Evolutionary conservation across 2,329 filamentous ascomycete species (phyloP).

Genomic region (Sporothrix luriei): DNA sequence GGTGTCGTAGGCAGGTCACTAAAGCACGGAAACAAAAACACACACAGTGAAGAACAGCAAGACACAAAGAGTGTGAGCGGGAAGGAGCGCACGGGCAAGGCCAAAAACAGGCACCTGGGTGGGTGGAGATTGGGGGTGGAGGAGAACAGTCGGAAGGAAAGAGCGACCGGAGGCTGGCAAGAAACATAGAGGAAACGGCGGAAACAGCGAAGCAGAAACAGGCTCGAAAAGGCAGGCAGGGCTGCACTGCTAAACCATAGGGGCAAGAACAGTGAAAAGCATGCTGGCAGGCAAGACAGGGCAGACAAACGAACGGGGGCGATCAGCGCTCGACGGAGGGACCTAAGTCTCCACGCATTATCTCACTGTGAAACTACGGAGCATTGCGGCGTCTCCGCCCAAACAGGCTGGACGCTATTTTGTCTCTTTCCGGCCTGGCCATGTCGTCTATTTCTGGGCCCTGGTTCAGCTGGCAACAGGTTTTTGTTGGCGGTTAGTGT

Average conservation of each 20-base stretch:
- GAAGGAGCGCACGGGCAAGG: conserved; percentile 22
- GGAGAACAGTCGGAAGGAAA: not conserved
- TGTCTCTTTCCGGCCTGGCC: not conserved
- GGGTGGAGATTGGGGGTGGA: conserved; percentile 17
- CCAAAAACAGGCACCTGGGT: conserved; percentile 18
- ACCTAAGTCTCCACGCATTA: not conserved
- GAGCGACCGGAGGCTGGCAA: conserved; percentile 2
- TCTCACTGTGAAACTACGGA: conserved; percentile 13
- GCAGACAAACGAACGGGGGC: not conserved
- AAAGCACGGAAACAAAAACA: not conserved
- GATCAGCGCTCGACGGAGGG: conserved; percentile 13
- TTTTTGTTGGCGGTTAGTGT: conserved; percentile 32
- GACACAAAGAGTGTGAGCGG: conserved; percentile 21
- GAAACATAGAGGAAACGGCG: conserved; percentile 21
- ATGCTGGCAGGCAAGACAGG: conserved; percentile 17
- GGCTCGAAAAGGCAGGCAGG: not conserved
- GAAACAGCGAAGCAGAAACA: conserved; percentile 12
- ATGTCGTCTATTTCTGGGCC: not conserved
- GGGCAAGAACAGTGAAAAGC: not conserved
- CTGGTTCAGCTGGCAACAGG: conserved; percentile 17
- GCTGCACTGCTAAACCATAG: conserved; percentile 10
- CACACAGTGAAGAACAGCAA: not conserved
- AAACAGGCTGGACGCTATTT: conserved; percentile 20
- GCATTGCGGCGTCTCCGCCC: conserved; percentile 10
- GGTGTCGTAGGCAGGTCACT: not conserved